Percentiles rank a stretch among this genome's conserved stretches.
These are phyloP conservation scores for Ceratobasidium papillatum DNA, from an alignment of 1,284 basidiomycete genomes.

Conservation along the genomic window DNA sequence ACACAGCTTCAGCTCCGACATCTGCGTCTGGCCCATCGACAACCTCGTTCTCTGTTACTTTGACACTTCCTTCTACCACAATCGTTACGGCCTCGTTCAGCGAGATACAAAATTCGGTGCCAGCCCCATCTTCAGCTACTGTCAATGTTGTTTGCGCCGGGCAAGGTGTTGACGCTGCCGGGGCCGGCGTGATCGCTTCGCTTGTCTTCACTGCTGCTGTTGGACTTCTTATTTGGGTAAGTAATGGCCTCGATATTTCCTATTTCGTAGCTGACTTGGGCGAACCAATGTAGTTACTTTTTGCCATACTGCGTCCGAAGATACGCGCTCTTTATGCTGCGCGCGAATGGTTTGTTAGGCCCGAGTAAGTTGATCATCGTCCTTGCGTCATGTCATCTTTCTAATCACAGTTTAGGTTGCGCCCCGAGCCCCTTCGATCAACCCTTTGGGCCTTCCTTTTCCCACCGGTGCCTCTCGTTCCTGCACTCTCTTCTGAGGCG, in stretches of 20 bases:
- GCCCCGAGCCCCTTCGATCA: conserved; percentile 67
- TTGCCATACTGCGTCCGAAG: conserved; percentile 70
- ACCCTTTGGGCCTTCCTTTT: conserved; percentile 72
- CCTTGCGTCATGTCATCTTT: conserved; percentile 36
- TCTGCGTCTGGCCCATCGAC: conserved; percentile 14
- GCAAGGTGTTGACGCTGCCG: conserved; percentile 65
- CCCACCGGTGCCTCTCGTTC: conserved; percentile 72
- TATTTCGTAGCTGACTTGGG: neutral
- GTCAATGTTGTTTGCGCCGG: conserved; percentile 65
- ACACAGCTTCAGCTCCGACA: neutral
- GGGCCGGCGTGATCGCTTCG: conserved; percentile 68
- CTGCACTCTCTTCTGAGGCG: conserved; percentile 61
- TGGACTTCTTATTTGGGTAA: conserved; percentile 72
- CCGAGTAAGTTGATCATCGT: conserved; percentile 60
- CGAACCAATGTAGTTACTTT: conserved; percentile 59
- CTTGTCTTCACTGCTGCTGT: conserved; percentile 64
- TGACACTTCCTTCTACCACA: conserved; percentile 54
- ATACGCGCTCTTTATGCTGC: conserved; percentile 74
- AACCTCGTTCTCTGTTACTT: conserved; percentile 26
- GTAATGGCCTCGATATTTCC: conserved; percentile 48
- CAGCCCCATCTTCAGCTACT: conserved; percentile 53
- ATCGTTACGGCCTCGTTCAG: conserved; percentile 56
- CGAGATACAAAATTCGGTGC: conserved; percentile 52
- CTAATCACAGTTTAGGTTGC: conserved; percentile 57
- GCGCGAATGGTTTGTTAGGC: conserved; percentile 76